Evolutionary conservation across 225 moss, liverwort and hornwort genomes (phyloP).

Genomic region (Straminergon stramineum): DNA sequence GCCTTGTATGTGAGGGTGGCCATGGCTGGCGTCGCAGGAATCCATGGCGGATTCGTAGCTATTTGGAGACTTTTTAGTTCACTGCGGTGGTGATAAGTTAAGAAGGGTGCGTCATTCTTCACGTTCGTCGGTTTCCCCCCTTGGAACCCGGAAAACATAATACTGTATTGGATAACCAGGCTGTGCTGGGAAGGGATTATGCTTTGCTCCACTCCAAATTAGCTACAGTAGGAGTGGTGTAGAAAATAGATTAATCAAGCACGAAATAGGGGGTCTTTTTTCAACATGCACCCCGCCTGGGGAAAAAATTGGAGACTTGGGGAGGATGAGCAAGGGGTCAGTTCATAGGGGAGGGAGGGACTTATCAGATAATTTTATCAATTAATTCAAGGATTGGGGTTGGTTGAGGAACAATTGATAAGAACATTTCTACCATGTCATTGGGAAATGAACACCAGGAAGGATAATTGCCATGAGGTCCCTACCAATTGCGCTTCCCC

Average conservation of each 20-base stretch:
- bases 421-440: neutral
- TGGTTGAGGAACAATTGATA: neutral
- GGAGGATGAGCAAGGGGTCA: fast-evolving
- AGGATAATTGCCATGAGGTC: fast-evolving
- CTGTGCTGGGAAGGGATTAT: neutral
- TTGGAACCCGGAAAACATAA: neutral
- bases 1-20: neutral
- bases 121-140: neutral
- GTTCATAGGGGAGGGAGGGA: too few relatives aligned
- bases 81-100: neutral
- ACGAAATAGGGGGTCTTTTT: neutral
- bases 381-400: neutral
- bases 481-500: fast-evolving
- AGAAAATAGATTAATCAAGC: neutral
- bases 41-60: neutral
- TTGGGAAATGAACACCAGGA: fast-evolving
- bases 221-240: fast-evolving
- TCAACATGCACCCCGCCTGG: too few relatives aligned
- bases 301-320: fast-evolving
- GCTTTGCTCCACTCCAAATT: neutral
- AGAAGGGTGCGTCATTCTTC: neutral
- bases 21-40: neutral
- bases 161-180: too few relatives aligned
- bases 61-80: neutral
- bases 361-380: too few relatives aligned